Conservation (phyloP, 2,329 filamentous ascomycete species). For the Xylaria multiplex region DNA sequence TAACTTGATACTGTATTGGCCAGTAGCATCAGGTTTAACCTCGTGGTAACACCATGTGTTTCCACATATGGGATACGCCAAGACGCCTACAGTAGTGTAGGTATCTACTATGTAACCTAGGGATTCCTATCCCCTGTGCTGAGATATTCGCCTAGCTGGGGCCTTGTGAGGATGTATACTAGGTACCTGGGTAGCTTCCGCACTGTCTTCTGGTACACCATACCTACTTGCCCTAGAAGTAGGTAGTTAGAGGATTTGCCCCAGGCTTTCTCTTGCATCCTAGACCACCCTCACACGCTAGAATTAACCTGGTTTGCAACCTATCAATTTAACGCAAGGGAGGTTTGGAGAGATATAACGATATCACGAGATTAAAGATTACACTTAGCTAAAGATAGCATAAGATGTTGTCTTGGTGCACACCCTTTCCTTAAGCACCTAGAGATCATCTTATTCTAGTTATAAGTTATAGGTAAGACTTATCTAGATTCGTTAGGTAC, state of each 20-base stretch:
- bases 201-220: slow-evolving; percentile 13
- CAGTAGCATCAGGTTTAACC: too few species aligned
- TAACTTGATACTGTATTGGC: too few species aligned
- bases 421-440: neutral
- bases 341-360: neutral
- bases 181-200: neutral
- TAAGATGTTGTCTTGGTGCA: too few species aligned
- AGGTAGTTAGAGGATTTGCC: slow-evolving; percentile 1
- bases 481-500: too few species aligned
- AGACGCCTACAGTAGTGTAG: slow-evolving; percentile 5
- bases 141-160: slow-evolving; percentile 35
- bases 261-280: slow-evolving; percentile 8
- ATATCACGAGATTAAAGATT: too few species aligned
- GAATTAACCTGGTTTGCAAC: neutral
- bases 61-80: slow-evolving; percentile 27
- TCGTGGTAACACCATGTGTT: slow-evolving; percentile 32
- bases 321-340: slow-evolving; percentile 12
- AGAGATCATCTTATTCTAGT: neutral
- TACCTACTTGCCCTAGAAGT: neutral
- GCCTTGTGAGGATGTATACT: slow-evolving; percentile 20
- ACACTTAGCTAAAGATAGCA: neutral
- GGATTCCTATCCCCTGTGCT: slow-evolving; percentile 32
- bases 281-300: neutral
- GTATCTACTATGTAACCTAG: neutral
- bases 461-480: too few species aligned